These are phyloP conservation scores for Populus deltoides DNA, from an alignment of 345 rosid species.

Conservation along the genomic window DNA sequence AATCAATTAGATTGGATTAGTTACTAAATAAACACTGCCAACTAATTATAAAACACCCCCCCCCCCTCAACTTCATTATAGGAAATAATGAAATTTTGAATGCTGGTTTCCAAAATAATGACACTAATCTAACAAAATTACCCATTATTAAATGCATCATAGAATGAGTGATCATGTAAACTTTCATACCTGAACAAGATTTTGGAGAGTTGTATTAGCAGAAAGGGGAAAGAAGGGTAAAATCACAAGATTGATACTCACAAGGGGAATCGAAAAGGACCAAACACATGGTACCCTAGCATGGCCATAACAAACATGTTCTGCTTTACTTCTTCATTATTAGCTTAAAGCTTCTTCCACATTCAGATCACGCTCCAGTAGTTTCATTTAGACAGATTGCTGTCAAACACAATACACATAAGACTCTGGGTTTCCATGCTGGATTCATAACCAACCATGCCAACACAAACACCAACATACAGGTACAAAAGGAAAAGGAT, in stretches of 20 bases:
- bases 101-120: neutral
- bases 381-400: neutral
- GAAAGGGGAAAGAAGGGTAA: neutral
- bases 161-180: neutral
- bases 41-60: neutral
- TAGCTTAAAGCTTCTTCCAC: neutral
- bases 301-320: neutral
- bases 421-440: neutral
- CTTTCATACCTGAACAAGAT: neutral
- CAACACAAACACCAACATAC: neutral
- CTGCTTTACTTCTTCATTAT: neutral
- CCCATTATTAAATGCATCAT: neutral
- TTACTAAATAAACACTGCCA: too few relatives aligned
- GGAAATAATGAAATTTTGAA: neutral
- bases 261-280: neutral
- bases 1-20: neutral
- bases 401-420: neutral
- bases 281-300: neutral
- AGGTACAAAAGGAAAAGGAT: neutral
- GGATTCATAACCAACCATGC: neutral
- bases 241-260: neutral
- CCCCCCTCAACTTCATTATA: neutral
- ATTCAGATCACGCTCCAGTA: neutral
- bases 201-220: neutral
- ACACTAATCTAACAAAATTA: neutral